Evolutionary conservation across 371 early-diverging fungal species (phyloP).

Genomic region (Zychaea mexicana): DNA sequence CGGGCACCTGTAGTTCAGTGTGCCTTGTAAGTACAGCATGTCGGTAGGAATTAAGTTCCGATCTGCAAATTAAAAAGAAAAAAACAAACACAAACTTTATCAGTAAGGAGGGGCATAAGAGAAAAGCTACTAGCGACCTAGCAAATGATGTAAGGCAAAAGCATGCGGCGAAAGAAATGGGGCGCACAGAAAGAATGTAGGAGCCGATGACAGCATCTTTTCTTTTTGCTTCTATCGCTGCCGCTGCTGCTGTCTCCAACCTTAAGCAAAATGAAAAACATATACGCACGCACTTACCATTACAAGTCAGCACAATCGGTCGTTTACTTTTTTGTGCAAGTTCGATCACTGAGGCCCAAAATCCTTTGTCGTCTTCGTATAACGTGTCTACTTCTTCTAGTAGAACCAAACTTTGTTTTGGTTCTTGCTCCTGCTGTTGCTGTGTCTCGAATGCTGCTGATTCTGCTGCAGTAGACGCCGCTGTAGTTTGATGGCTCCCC

Average conservation of each 20-base stretch:
- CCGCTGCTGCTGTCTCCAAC: not conserved
- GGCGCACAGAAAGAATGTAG: too few species aligned
- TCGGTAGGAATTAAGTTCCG: constrained; percentile 29
- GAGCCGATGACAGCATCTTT: too few species aligned
- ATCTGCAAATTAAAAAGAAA: constrained; percentile 15
- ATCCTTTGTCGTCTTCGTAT: constrained; percentile 81
- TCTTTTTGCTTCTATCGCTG: not conserved
- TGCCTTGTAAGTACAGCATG: constrained; percentile 19
- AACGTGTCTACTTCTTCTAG: constrained; percentile 82
- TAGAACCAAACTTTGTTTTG: constrained; percentile 64
- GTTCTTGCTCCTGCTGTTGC: not conserved
- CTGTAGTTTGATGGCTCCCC: too few species aligned
- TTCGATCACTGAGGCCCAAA: constrained; percentile 72
- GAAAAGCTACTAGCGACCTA: not conserved
- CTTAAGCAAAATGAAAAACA: not conserved
- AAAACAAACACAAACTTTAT: not conserved
- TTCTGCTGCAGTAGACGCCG: too few species aligned
- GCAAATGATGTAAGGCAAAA: too few species aligned
- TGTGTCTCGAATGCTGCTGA: not conserved
- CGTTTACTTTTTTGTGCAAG: constrained; percentile 71
- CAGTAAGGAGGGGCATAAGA: not conserved
- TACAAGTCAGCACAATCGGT: constrained; percentile 82
- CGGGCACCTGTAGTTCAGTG: constrained; percentile 18
- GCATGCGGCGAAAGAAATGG: too few species aligned
- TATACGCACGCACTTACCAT: constrained; percentile 42